These are phyloP conservation scores for Aspergillus chevalieri DNA, from an alignment of 2,329 filamentous ascomycete genomes.

Conservation along the genomic window DNA sequence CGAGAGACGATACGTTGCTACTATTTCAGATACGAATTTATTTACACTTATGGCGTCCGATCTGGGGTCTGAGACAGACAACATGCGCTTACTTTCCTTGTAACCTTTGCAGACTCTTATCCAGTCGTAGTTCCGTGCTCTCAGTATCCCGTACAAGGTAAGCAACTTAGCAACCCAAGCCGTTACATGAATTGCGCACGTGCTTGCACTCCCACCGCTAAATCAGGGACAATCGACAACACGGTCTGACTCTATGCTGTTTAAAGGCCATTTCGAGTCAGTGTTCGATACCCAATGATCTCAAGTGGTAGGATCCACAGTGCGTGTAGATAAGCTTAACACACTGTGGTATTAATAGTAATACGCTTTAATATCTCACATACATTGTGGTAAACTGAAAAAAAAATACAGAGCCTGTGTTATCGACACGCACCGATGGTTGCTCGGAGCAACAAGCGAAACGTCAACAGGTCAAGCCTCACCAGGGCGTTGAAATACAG, in stretches of 20 bases:
- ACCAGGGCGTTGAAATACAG: conserved; percentile 4
- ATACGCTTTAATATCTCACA: not conserved
- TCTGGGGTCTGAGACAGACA: not conserved
- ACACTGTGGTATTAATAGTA: not conserved
- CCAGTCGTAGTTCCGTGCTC: too few relatives aligned
- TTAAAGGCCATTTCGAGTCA: not conserved
- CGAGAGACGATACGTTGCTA: not conserved
- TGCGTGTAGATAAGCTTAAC: not conserved
- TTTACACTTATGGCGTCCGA: not conserved
- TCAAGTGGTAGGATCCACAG: not conserved
- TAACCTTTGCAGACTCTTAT: too few relatives aligned
- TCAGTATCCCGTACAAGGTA: too few relatives aligned
- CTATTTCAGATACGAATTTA: not conserved
- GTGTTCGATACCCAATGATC: not conserved
- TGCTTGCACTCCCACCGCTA: too few relatives aligned
- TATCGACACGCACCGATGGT: conserved; percentile 18
- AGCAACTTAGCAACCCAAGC: too few relatives aligned
- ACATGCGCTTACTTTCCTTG: too few relatives aligned
- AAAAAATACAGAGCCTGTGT: not conserved
- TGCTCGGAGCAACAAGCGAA: conserved; percentile 28
- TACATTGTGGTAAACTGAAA: not conserved
- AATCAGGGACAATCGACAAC: not conserved
- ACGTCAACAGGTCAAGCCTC: conserved; percentile 18
- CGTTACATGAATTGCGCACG: too few relatives aligned
- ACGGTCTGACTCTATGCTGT: not conserved